Base-by-base conservation (phyloP, 2,329 filamentous ascomycete genomes). In the Neopestalotiopsis sp. region DNA sequence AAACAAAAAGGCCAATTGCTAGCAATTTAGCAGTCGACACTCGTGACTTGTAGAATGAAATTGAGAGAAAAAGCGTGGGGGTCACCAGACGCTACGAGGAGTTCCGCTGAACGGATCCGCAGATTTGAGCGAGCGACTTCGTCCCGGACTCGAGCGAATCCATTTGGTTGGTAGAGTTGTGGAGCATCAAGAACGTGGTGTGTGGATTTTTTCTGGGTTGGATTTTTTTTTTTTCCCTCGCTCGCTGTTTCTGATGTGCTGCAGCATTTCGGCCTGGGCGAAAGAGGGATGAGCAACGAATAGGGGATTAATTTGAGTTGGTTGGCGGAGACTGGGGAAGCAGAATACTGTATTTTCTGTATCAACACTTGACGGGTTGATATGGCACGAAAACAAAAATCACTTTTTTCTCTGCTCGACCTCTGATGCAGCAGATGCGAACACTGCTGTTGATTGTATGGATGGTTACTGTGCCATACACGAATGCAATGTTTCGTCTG, bases 161-260 rank as follows among this genome's bases (percentile, higher is more conserved):
- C 42, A 24, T 38, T 58, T 38, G 64, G 20, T 34, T 59, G 56
- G 53, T 30, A 42, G 30, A 45, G 30, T 2, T 57, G 65, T 61
- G 65, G 65, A 67, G 65, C 56, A 13, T 3, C 24, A 28, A 28
- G 58, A 67, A 67, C 65, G 65, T 67, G 65, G 65, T 61, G 65
- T 30, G 65, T 61, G 65, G 65, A 53, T 30, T 62, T 62, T 40
- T 40, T 62, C n/a, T 28, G 3, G 34, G 34, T 38, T 38, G 5
- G 10, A 1, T 1, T 38, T 38, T 38, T 59, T 28, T 59, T 13
- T 24, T 5, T 30, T n/a, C 45, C n/a, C n/a, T 53, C 45, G 9
- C 45, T 53, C 45, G 34, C 34, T 38, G 34, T 38, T 38, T 38
- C 34, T 38, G 6, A 7, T 5, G 17, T 32, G 28, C 30, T 28